Percentiles rank a stretch among this genome's conserved stretches.
Evolutionary conservation across 225 moss, liverwort and hornwort genomes (phyloP).

Genomic region (Ulota crispa): DNA sequence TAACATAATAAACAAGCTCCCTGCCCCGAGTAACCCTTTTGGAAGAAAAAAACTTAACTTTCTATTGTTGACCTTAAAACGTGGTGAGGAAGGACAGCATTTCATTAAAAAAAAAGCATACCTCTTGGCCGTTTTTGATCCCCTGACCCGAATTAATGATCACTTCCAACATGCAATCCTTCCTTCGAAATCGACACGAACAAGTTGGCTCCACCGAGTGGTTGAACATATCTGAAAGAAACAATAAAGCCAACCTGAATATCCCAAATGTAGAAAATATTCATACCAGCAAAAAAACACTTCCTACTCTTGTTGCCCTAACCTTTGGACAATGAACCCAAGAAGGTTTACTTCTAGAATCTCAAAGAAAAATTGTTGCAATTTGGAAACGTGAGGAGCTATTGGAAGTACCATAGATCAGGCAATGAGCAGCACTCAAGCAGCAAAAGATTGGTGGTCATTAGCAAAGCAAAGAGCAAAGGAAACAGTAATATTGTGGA

Average conservation of each 20-base stretch:
- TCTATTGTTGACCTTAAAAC: neutral
- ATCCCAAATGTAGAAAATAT: neutral
- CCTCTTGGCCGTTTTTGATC: slow-evolving; percentile 85
- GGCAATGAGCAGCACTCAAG: too few species aligned
- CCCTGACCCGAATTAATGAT: slow-evolving; percentile 77
- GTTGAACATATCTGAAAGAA: slow-evolving; percentile 82
- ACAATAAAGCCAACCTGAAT: slow-evolving; percentile 13
- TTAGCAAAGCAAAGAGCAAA: too few species aligned
- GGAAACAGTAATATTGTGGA: too few species aligned
- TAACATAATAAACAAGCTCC: neutral
- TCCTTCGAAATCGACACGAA: slow-evolving; percentile 78
- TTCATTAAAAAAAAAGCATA: slow-evolving; percentile 30
- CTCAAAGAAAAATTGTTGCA: too few species aligned
- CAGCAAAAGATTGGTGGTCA: too few species aligned
- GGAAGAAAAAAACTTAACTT: neutral
- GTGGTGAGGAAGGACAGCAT: neutral
- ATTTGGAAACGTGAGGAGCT: too few species aligned
- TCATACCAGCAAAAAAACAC: neutral
- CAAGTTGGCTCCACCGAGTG: slow-evolving; percentile 83
- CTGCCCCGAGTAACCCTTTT: neutral
- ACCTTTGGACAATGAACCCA: too few species aligned
- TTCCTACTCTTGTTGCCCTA: too few species aligned
- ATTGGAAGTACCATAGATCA: too few species aligned
- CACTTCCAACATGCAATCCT: slow-evolving; percentile 93
- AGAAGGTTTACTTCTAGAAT: too few species aligned